Base-by-base conservation (phyloP, 345 rosid species). In the Triadica sebifera region DNA sequence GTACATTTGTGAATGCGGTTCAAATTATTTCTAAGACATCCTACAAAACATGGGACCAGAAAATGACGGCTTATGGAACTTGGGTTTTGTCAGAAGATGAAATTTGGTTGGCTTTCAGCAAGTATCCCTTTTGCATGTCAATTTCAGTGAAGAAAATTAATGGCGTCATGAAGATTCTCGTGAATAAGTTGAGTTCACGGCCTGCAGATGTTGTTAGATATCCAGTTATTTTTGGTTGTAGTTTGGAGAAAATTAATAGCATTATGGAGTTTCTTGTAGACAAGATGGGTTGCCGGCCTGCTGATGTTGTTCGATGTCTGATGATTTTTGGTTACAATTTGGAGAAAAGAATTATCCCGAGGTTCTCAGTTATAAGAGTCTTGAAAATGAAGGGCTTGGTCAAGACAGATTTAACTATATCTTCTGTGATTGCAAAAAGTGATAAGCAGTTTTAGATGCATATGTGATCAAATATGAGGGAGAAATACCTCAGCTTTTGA, bases 1-100 rank as follows among this genome's bases (percentile, higher is more conserved):
- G 34, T 34, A 39, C 19, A 34, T 84, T 84, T 73, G 52, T 71
- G 45, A 55, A 56, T 12, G 89, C 86, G 56, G 39, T 86, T 50
- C 8, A 43, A 0, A 65, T 57, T 15, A 43, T 82, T 39, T 53
- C n/a, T 53, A 37, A 57, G 19, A 71, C 67, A 15, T 65, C 46
- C 12, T 41, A 76, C 12, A 20, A 74, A 15, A 77, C 73, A 11
- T 65, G 74, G 45, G 77, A 83, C 15, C 47, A 39, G 5, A 81
- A 81, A 39, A 13, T 73, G 12, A 68, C 58, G 45, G 39, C 76
- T 49, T 78, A 56, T 52, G 53, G 41, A 65, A 71, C 12, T 16
- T 75, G 80, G 75, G 86, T 85, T 67, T 86, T 81, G 71, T 67
- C 77, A 5, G 70, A 49, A 15, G 73, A 75, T 0, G 86, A 77